phyloP scores from a whole-genome alignment of 768 basidiomycete genomes.

The Amyloporia xantha region DNA sequence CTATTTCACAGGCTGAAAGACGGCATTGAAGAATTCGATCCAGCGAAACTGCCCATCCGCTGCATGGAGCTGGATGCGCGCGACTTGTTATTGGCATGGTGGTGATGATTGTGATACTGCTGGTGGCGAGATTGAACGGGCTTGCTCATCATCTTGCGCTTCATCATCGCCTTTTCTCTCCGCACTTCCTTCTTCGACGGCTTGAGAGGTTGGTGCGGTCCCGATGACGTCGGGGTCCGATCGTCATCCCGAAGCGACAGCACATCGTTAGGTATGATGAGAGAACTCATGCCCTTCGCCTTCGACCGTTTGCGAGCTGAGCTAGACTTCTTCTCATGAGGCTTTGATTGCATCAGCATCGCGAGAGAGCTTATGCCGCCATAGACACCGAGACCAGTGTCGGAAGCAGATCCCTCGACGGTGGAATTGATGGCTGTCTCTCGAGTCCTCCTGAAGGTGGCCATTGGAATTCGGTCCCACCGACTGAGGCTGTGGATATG shows the following conservation, averaged over 20 bases:
- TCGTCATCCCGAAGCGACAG: slow-evolving; percentile 51
- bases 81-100: slow-evolving; percentile 60
- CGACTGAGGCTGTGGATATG: slow-evolving; percentile 48
- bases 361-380: slow-evolving; percentile 13
- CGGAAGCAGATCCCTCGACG: slow-evolving; percentile 28
- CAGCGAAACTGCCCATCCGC: slow-evolving; percentile 30
- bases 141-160: slow-evolving; percentile 49
- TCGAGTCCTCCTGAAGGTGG: slow-evolving; percentile 63
- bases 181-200: slow-evolving; percentile 51
- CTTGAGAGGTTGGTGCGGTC: slow-evolving; percentile 25
- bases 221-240: slow-evolving; percentile 17
- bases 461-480: slow-evolving; percentile 72
- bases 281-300: slow-evolving; percentile 26
- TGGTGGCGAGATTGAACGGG: slow-evolving; percentile 29
- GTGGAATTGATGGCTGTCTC: slow-evolving; percentile 23
- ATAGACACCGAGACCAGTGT: slow-evolving; percentile 27
- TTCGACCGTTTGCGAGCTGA: slow-evolving; percentile 17
- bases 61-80: slow-evolving; percentile 52
- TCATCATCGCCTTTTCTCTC: slow-evolving; percentile 57
- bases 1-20: slow-evolving; percentile 11
- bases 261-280: slow-evolving; percentile 42
- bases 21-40: slow-evolving; percentile 17
- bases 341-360: slow-evolving; percentile 14
- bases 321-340: slow-evolving; percentile 16
- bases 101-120: slow-evolving; percentile 43